phyloP scores from a whole-genome alignment of 192 early-diverging fungal genomes.

The Neocallimastix lanati region DNA sequence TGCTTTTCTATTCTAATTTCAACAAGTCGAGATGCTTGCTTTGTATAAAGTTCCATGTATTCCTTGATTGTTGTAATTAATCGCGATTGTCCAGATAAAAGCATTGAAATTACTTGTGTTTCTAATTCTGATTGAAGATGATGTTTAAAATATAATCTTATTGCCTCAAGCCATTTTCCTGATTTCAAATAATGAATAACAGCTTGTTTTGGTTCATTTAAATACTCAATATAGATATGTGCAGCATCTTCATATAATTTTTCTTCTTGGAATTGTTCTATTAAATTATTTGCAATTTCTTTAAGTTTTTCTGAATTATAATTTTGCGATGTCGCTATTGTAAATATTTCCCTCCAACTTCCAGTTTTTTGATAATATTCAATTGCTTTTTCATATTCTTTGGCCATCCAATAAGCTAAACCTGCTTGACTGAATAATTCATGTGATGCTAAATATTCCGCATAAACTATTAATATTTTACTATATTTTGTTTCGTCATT shows the following conservation, averaged over 20 bases:
- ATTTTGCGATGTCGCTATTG: constrained; percentile 34
- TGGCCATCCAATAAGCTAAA: constrained; percentile 35
- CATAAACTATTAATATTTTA: constrained; percentile 33
- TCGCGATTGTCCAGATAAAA: background rate
- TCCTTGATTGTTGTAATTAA: background rate
- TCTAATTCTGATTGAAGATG: background rate
- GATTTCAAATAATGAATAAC: background rate
- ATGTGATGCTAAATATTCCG: constrained; percentile 30
- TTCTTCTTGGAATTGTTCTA: constrained; percentile 3
- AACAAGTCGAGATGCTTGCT: background rate
- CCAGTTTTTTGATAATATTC: constrained; percentile 30
- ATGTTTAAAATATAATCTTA: background rate
- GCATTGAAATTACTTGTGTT: background rate
- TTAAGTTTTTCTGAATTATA: constrained; percentile 20
- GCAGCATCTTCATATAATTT: background rate
- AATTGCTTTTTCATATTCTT: constrained; percentile 31
- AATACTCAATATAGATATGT: background rate
- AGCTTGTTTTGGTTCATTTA: constrained; percentile 1
- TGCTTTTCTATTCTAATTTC: background rate
- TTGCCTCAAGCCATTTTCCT: background rate
- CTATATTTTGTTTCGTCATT: constrained; percentile 15
- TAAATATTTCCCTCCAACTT: constrained; percentile 47
- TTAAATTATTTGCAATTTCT: constrained; percentile 29
- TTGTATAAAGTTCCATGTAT: background rate
- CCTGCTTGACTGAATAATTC: constrained; percentile 47